phyloP scores from a whole-genome alignment of 805 yeast species.

The Monosporozyma siamensis region DNA sequence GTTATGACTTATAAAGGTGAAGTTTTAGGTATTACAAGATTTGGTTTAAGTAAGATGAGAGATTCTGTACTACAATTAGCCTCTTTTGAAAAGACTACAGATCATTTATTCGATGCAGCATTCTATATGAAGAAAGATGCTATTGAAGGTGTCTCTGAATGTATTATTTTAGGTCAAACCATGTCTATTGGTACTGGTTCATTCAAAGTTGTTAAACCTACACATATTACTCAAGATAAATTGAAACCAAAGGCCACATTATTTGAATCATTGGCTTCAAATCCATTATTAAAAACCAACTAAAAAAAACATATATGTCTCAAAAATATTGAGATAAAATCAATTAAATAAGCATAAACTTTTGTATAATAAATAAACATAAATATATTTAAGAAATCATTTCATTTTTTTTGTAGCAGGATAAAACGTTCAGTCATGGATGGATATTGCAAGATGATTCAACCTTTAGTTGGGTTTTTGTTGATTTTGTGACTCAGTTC shows the following conservation, averaged over 20 bases:
- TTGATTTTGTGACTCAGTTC: too few relatives aligned
- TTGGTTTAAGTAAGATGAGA: conserved; percentile 96
- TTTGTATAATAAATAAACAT: conserved; percentile 1
- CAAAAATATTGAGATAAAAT: not conserved
- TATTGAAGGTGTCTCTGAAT: conserved; percentile 95
- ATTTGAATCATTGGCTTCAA: conserved; percentile 36
- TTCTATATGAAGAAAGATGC: conserved; percentile 94
- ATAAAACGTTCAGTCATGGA: too few relatives aligned
- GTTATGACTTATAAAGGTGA: conserved; percentile 99
- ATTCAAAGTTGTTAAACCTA: conserved; percentile 67
- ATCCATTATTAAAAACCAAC: conserved; percentile 4
- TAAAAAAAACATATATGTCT: too few relatives aligned
- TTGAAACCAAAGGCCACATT: conserved; percentile 38
- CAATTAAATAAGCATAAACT: conserved; percentile 1
- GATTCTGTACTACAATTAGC: conserved; percentile 96
- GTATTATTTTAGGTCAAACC: conserved; percentile 95
- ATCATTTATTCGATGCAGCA: conserved; percentile 95
- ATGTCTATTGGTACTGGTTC: conserved; percentile 98
- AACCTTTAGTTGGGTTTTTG: too few relatives aligned
- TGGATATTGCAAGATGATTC: too few relatives aligned
- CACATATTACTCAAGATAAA: conserved; percentile 36
- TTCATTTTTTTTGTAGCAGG: too few relatives aligned
- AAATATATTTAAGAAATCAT: not conserved
- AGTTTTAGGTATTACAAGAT: conserved; percentile 94
- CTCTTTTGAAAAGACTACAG: conserved; percentile 95